Base-by-base conservation (phyloP, 176 grass and related monocot genomes). In the Hordeum marinum region DNA sequence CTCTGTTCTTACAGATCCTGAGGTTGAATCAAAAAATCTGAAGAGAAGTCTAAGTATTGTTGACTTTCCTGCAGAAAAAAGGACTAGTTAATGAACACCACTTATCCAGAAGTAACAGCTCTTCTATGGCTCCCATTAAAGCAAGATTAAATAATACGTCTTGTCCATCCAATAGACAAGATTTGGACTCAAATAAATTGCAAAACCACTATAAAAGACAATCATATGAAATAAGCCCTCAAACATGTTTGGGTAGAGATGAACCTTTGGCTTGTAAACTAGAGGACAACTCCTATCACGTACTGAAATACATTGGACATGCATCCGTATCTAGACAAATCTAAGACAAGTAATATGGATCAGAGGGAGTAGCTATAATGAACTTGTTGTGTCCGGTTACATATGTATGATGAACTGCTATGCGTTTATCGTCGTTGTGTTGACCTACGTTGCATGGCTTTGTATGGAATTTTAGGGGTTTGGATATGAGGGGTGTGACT, bases 11-110 rank as follows among this genome's bases (percentile, higher is more conserved):
- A 98, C 96, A 52, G 79, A 88, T 94, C 96, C 96, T 66, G 93
- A 94, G 82, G 92, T 42, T 2, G 88, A 87, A 77, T 98, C 96
- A 57, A 98, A 98, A 90, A 94, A 98, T 94, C 96, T 95, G 88
- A 94, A 98, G 29, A 98, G 85, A 80, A 98, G 83, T 82, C 96
- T 90, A 41, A 98, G 88, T 92, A 98, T 84, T 20, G 93, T 98
- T 55, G 96, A 96, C 79, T 98, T 98, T 66, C 96, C 96, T 98
- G 88, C 90, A 94, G 6, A 89, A 72, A 72, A 80, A 84, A 89
- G 36, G n/a, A 59, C 21, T 14, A 55, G 75, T 76, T 90, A 84
- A 82, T 78, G 60, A 90, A 82, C 13, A 26, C 45, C 46, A 68
- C 63, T 58, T 41, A 59, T 36, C 27, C 14, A 67, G 35, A 82